Evolutionary conservation across 2,329 filamentous ascomycete genomes (phyloP), one percentile per base, ranked within the genome.

Genomic region (Xylaria sp.): DNA sequence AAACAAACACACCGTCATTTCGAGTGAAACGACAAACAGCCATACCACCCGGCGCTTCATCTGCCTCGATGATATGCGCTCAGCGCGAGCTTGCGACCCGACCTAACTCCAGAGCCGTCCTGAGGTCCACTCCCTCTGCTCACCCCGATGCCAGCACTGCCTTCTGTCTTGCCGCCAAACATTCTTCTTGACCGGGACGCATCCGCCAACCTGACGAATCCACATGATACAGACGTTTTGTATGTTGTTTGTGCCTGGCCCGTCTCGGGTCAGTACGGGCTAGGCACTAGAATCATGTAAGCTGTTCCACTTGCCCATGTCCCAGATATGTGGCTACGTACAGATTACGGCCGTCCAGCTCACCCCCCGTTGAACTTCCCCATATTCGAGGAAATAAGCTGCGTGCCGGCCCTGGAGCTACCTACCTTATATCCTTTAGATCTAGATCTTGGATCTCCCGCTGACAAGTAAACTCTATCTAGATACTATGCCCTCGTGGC

Each of bases 401-500:
- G 29, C 29, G 4, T 13, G 29, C 9, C 9, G 4, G 29, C 29
- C 29, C 11, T 34, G 9, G 11, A 34, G 3, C 29, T 34, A 13
- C 8, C 11, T 13, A 34, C 11, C n/a, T n/a, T n/a, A n/a, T n/a
- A n/a, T n/a, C n/a, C n/a, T n/a, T n/a, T n/a, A n/a, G n/a, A n/a
- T n/a, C n/a, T n/a, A n/a, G n/a, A n/a, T n/a, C n/a, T n/a, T n/a
- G n/a, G n/a, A n/a, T n/a, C n/a, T 34, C 5, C 24, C 16, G 29
- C 16, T 34, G 11, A 34, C 29, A 34, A 4, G 11, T 39, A 37
- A 48, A 19, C 43, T 40, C 24, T 38, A 24, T 52, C 9, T 45
- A 69, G 83, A 55, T 86, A 88, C 67, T 89, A 89, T 65, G 76
- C 82, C 40, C 78, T 89, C 1, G 79, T 89, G 45, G 77, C 81